Base-by-base conservation (phyloP, 495 filamentous ascomycete genomes). In the Tetracladium setigerum region DNA sequence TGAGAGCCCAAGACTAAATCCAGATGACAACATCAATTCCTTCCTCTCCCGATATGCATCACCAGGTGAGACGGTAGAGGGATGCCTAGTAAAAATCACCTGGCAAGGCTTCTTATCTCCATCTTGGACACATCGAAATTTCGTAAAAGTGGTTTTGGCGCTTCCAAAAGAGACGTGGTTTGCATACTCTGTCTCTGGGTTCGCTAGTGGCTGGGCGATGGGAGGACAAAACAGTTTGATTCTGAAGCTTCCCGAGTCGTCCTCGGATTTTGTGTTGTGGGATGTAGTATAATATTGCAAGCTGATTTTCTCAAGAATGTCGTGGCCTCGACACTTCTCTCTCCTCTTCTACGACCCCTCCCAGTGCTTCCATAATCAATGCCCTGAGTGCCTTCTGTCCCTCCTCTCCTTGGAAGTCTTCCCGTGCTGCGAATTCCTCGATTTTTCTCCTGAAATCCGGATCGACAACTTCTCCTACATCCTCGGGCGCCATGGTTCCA, bases 11-110 rank as follows among this genome's bases (percentile, higher is more conserved):
- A 78, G 89, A 22, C 62, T 96, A 5, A 62, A 65, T 13, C 65
- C 62, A 11, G 63, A 67, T n/a, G 88, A 95, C 61, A 64, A 68
- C 13, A 76, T 95, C 38, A 87, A 97, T 61, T 71, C 88, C 0
- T 91, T 84, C 56, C 69, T 98, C 11, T 81, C 81, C 45, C 79
- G 84, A n/a, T 98, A 96, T 61, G 59, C 67, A n/a, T 70, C 82
- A 6, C 86, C 84, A 12, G 63, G 65, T 5, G 48, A 39, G 13
- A 41, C 36, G 34, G 47, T 34, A 34, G 52, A 16, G 46, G 50
- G 46, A 61, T 18, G 19, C n/a, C 14, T 76, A 12, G 70, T 72
- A 54, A 74, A 68, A 49, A 52, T 79, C 45, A 73, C 66, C 50
- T 79, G 74, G 74, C 64, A 66, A 49, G 75, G 75, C 5, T 76